Percentiles rank a stretch among this genome's conserved stretches.
These are phyloP conservation scores for Fusarium brevicatenulatum DNA, from an alignment of 2,329 filamentous ascomycete species.

Conservation along the genomic window DNA sequence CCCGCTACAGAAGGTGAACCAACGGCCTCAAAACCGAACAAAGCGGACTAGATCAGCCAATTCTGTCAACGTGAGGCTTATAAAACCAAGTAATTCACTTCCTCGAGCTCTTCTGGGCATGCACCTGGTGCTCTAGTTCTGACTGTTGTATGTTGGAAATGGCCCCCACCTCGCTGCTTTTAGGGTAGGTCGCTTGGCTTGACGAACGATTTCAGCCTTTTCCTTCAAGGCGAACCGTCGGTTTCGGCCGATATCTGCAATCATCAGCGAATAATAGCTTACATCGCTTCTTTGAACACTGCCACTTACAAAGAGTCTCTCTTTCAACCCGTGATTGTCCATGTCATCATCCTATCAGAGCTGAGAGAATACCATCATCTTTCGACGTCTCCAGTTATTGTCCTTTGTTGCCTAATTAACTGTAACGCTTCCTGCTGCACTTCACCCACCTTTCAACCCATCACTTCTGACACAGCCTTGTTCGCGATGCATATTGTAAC, in stretches of 20 bases:
- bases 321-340: neutral
- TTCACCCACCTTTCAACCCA: conserved; percentile 19
- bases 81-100: neutral
- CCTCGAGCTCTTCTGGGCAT: conserved; percentile 7
- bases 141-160: neutral
- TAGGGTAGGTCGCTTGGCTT: neutral
- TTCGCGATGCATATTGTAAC: conserved; percentile 14
- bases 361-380: neutral
- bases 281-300: neutral
- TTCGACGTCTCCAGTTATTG: conserved; percentile 1
- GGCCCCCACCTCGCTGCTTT: conserved; percentile 25
- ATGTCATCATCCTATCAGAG: neutral
- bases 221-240: neutral
- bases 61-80: neutral
- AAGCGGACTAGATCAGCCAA: neutral
- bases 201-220: conserved; percentile 5
- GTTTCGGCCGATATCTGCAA: neutral
- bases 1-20: neutral
- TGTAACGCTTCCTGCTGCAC: conserved; percentile 14
- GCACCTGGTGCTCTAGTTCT: conserved; percentile 12
- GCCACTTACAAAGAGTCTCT: neutral
- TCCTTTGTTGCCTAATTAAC: conserved; percentile 23
- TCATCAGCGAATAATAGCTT: neutral
- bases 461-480: conserved; percentile 19
- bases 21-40: conserved; percentile 20